Conservation (phyloP, 169 alveolate genomes). For the Cryptosporidium muris region DNA sequence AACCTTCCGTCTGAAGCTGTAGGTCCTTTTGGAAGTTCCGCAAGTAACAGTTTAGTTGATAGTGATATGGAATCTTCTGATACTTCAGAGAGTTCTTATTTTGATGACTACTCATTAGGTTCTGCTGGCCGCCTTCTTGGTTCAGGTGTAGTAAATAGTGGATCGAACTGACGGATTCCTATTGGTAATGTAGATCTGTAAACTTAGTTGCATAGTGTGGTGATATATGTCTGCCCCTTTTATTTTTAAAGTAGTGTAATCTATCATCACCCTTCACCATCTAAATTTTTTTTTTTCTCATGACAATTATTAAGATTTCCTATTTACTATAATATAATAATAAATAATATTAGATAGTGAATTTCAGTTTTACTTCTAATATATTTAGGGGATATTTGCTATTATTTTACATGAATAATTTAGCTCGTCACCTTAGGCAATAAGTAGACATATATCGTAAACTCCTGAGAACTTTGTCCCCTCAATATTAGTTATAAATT, state of each 20-base stretch:
- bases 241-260: not conserved
- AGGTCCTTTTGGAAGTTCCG: not conserved
- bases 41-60: not conserved
- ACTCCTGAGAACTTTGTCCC: not conserved
- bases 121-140: slow-evolving; percentile 53
- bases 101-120: not conserved
- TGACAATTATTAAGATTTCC: not conserved
- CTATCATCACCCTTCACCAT: not conserved
- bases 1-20: slow-evolving; percentile 2
- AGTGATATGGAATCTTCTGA: not conserved
- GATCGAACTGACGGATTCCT: not conserved
- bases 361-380: not conserved
- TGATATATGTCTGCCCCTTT: not conserved
- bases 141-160: slow-evolving; percentile 64
- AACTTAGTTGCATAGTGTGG: not conserved
- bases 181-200: not conserved
- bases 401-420: too few relatives aligned
- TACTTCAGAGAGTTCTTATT: not conserved
- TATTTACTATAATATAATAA: not conserved
- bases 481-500: not conserved
- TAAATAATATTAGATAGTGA: not conserved
- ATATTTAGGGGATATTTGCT: not conserved
- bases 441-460: not conserved
- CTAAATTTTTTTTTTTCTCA: not conserved
- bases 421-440: not conserved